Evolutionary conservation across 768 basidiomycete species (phyloP), one percentile per base, ranked within the genome.

Genomic region (Lentinula raphanica): DNA sequence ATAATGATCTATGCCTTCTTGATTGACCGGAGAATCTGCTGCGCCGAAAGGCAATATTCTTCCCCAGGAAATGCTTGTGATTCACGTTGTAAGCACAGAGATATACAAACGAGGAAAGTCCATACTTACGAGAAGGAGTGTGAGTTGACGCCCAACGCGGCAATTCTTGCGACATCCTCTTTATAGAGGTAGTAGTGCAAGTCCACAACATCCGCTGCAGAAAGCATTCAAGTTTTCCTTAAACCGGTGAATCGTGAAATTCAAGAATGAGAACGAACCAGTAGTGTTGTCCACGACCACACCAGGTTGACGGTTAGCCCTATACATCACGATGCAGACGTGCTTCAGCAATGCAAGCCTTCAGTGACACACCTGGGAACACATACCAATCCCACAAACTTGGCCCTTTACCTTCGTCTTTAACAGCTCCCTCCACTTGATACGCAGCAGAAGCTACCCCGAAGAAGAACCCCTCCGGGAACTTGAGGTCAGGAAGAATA

Each of bases 171-270:
- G 3, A 76, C 71, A 60, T 81, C 80, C 65, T 78, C 76, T 61
- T 82, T 82, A 66, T 81, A 82, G 39, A 81, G 68, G 58, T 70
- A 81, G 60, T 82, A 81, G 39, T 80, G 77, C 17, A 81, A 64
- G 63, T 79, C 79, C 6, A 78, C 72, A 31, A 81, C 65, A 61
- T 79, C 79, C 55, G 72, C 79, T 80, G 28, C 23, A n/a, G 44
- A 55, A 42, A 25, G 35, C 35, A 38, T 38, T 28, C n/a, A 42
- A 15, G n/a, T n/a, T n/a, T n/a, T n/a, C n/a, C n/a, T n/a, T n/a
- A 46, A 45, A 27, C 5, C 27, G 19, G 42, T n/a, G 32, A 35
- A 13, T 35, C 15, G 15, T 4, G 35, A 29, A 9, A 2, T 12
- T 39, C 46, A 54, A 46, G 35, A 28, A 38, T 12, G 12, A 23